Base-by-base conservation (phyloP, 768 basidiomycete genomes). In the Boletus reticuloceps region DNA sequence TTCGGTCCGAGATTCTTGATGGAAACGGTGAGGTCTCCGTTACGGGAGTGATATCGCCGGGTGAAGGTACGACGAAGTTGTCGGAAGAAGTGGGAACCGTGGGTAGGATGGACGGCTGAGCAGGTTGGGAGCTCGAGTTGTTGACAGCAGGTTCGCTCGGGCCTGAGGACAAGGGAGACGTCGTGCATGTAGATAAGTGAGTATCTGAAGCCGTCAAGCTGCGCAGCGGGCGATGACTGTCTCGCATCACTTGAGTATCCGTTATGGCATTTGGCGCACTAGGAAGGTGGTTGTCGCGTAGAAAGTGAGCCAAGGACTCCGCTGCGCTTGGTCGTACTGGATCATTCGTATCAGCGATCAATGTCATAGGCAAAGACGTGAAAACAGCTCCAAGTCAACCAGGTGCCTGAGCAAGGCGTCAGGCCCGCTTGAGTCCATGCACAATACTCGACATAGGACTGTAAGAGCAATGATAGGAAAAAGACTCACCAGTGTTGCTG, bases 401-500 rank as follows among this genome's bases (percentile, higher is more conserved):
- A 29, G 11, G 34, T 36, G 13, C 13, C 34, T 14, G 34, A 36
- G 14, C 34, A 36, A 36, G 34, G 13, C 34, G 34, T 14, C 14
- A 36, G 14, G 14, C 34, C 12, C 6, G 34, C 13, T 36, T 12
- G 34, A 12, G 34, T 25, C 3, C 54, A 38, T 32, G 10, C 25
- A 41, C 42, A n/a, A 32, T 39, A 19, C 32, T 17, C 38, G 37
- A 38, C 19, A 27, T 14, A 36, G 14, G 14, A 14, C 34, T 36
- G 13, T 14, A 36, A 34, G 32, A 36, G 2, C 12, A 36, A 36
- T 11, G 29, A 14, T 20, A 6, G 14, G 16, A 32, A 4, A 5
- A 31, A 53, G 29, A 52, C 64, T 64, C 42, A 64, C 64, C 17
- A 12, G 37, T 32, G 44, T 25, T 29, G 20, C 8, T 19, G 13